Evolutionary conservation across 148 eudicot species (phyloP).

Genomic region (Amaranthus cruentus): DNA sequence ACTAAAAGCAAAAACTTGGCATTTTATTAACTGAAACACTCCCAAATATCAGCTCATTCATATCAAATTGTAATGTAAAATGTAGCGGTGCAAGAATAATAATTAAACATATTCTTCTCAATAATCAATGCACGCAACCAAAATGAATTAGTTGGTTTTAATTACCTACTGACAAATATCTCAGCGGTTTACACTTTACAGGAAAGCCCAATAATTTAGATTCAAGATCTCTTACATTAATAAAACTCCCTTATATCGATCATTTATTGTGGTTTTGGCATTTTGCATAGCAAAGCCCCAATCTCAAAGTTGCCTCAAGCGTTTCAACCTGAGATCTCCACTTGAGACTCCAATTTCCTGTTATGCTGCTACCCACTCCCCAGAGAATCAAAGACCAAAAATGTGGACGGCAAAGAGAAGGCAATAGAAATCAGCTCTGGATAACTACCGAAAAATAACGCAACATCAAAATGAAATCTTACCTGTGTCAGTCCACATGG

Average conservation of each 20-base stretch:
- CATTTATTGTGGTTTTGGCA: neutral
- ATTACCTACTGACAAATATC: too few species aligned
- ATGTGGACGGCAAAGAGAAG: neutral
- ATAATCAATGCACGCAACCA: too few species aligned
- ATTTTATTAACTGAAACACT: too few species aligned
- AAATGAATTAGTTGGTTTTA: too few species aligned
- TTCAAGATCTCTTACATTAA: too few species aligned
- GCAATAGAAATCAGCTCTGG: neutral
- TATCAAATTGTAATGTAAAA: too few species aligned
- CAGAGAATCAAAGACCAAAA: neutral
- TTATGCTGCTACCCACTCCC: neutral
- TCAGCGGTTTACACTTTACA: too few species aligned
- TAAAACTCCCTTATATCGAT: neutral
- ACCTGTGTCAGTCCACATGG: conserved; percentile 99
- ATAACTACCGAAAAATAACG: conserved; percentile 1
- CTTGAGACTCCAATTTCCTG: neutral
- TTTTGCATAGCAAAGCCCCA: neutral
- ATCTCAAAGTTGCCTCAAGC: neutral
- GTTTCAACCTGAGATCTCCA: neutral
- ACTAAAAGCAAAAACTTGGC: too few species aligned
- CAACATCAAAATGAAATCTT: conserved; percentile 12
- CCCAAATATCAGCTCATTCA: too few species aligned
- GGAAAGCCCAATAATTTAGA: too few species aligned
- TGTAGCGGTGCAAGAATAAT: too few species aligned
- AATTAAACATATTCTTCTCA: too few species aligned